phyloP scores from a whole-genome alignment of 2,329 filamentous ascomycete species.

The Monosporascus sp. region DNA sequence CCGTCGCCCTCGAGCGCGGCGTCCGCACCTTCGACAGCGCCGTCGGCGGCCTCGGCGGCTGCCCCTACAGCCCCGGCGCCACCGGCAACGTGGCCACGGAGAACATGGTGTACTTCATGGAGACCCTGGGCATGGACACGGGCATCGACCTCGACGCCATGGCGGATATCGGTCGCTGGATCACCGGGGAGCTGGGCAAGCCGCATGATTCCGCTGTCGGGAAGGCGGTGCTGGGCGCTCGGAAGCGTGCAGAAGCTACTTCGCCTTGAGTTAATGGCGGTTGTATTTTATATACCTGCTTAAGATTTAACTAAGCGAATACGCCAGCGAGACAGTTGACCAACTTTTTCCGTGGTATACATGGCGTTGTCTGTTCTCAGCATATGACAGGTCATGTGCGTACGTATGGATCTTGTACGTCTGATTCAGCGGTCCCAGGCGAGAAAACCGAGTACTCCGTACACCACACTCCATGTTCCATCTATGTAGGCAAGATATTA shows the following conservation, averaged over 20 bases:
- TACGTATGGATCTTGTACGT: no score
- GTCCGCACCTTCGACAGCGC: slow-evolving; percentile 62
- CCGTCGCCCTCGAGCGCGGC: slow-evolving; percentile 58
- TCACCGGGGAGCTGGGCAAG: slow-evolving; percentile 43
- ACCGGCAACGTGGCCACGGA: slow-evolving; percentile 56
- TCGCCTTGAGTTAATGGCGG: not conserved
- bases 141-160: slow-evolving; percentile 53
- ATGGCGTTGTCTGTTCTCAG: no score
- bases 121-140: slow-evolving; percentile 53
- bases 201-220: slow-evolving; percentile 34
- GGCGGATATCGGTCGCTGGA: slow-evolving; percentile 53
- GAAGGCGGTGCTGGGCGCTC: slow-evolving; percentile 27
- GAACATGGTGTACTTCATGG: slow-evolving; percentile 40
- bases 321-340: no score
- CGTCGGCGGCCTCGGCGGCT: slow-evolving; percentile 62
- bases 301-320: no score
- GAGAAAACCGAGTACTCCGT: no score
- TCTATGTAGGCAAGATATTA: no score
- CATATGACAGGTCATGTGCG: no score
- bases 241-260: slow-evolving; percentile 8
- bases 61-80: slow-evolving; percentile 63
- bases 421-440: no score
- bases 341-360: no score
- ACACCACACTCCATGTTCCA: no score
- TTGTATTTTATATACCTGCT: no score